phyloP scores from a whole-genome alignment of 2,329 filamentous ascomycete species.

The Aureobasidium sp. region DNA sequence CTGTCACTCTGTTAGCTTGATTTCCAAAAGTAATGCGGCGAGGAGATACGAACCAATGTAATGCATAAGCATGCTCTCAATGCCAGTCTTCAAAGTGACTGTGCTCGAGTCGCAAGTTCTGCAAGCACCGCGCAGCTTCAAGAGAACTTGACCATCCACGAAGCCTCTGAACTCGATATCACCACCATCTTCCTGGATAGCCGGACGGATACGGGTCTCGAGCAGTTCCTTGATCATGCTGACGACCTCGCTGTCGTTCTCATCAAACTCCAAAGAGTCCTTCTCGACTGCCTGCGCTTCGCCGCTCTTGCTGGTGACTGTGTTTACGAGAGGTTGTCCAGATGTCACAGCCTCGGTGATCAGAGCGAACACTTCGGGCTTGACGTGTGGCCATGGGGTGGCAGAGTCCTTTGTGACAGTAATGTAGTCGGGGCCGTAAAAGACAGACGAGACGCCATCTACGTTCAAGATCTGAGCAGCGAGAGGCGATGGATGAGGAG shows the following conservation, averaged over 20 bases:
- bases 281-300: slow-evolving; percentile 39
- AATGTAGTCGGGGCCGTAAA: slow-evolving; percentile 93
- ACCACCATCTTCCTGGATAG: slow-evolving; percentile 95
- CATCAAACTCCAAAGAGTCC: slow-evolving; percentile 73
- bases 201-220: slow-evolving; percentile 87
- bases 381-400: slow-evolving; percentile 88
- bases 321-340: slow-evolving; percentile 72
- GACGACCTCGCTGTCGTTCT: slow-evolving; percentile 88
- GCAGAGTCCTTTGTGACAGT: slow-evolving; percentile 87
- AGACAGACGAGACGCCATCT: slow-evolving; percentile 89
- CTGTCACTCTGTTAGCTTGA: slow-evolving; percentile 25
- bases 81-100: slow-evolving; percentile 93
- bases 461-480: slow-evolving; percentile 86
- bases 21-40: background rate
- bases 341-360: slow-evolving; percentile 88
- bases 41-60: slow-evolving; percentile 10
- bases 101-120: slow-evolving; percentile 95
- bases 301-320: slow-evolving; percentile 50
- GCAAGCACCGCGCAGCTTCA: slow-evolving; percentile 84
- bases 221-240: slow-evolving; percentile 98
- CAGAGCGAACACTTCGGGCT: slow-evolving; percentile 87
- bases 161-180: slow-evolving; percentile 96
- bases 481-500: slow-evolving; percentile 83
- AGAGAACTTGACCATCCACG: slow-evolving; percentile 55
- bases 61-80: slow-evolving; percentile 89